A percentile compares a stretch with the other conserved stretches of the same genome.
Conservation (phyloP, 2,329 filamentous ascomycete species). For the Talaromyces sp. region DNA sequence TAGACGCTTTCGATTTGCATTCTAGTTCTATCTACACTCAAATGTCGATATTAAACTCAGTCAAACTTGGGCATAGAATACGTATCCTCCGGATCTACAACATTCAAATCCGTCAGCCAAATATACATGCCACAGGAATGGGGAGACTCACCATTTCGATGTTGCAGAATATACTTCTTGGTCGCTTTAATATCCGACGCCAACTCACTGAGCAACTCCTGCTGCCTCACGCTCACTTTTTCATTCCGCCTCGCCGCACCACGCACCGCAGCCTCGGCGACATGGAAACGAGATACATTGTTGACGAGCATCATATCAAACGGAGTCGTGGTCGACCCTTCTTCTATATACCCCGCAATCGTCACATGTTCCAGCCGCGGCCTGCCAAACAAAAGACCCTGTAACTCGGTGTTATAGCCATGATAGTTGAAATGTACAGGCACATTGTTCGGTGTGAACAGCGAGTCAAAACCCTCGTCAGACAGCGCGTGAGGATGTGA, state of each 20-base stretch:
- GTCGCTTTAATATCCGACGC: constrained; percentile 45
- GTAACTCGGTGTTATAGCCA: constrained; percentile 57
- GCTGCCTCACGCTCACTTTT: constrained; percentile 40
- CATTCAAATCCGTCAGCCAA: constrained; percentile 5
- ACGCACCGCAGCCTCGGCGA: constrained; percentile 51
- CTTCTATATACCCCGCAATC: constrained; percentile 58
- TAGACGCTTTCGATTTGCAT: neutral
- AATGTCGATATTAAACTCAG: neutral
- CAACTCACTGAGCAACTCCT: constrained; percentile 45
- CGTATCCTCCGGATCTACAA: constrained; percentile 46
- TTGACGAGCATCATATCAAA: constrained; percentile 67
- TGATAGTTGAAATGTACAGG: constrained; percentile 64
- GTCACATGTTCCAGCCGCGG: constrained; percentile 47
- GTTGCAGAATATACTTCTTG: constrained; percentile 47
- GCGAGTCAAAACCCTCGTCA: constrained; percentile 45
- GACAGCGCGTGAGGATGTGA: constrained; percentile 56
- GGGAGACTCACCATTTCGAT: constrained; percentile 46
- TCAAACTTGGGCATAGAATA: constrained; percentile 46
- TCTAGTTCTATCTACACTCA: neutral
- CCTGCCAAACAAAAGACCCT: constrained; percentile 57
- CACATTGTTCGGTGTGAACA: constrained; percentile 55
- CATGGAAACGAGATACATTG: constrained; percentile 54
- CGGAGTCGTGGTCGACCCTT: constrained; percentile 62
- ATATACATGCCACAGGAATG: neutral
- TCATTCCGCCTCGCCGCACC: constrained; percentile 46